Percentiles rank a stretch among this genome's conserved stretches.
phyloP scores from a whole-genome alignment of 1,284 basidiomycete genomes.

The Ganoderma leucocontextum region DNA sequence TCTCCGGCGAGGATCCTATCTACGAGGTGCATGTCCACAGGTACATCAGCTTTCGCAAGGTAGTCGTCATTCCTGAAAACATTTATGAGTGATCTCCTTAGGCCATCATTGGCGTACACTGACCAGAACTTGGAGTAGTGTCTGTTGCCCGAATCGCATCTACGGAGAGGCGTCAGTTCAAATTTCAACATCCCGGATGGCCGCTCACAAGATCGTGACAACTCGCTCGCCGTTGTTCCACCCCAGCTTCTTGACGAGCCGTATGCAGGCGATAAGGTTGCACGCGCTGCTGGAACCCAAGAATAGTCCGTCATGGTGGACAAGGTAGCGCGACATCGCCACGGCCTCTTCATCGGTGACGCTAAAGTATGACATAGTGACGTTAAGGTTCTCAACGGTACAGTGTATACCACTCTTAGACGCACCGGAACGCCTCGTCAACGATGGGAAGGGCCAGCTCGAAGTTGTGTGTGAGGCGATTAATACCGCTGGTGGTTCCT shows the following conservation, averaged over 20 bases:
- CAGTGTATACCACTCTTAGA: background rate
- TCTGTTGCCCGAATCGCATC: constrained; percentile 85
- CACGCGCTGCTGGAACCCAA: constrained; percentile 97
- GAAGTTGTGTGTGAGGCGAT: constrained; percentile 88
- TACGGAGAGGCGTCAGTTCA: constrained; percentile 40
- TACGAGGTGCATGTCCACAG: constrained; percentile 61
- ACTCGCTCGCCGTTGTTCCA: constrained; percentile 72
- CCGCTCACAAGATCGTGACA: constrained; percentile 83
- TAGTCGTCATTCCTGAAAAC: constrained; percentile 81
- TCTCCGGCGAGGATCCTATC: constrained; percentile 54
- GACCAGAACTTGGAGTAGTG: constrained; percentile 80
- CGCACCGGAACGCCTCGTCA: constrained; percentile 87
- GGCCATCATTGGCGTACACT: background rate
- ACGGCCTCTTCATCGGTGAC: constrained; percentile 92
- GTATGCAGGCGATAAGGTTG: constrained; percentile 91
- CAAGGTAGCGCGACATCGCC: constrained; percentile 90
- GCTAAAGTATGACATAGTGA: constrained; percentile 48
- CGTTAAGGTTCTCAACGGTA: background rate
- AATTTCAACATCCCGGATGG: constrained; percentile 11
- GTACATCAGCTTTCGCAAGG: constrained; percentile 67
- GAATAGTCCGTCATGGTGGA: constrained; percentile 91
- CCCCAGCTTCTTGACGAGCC: constrained; percentile 75
- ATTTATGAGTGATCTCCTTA: background rate
- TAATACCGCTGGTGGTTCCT: constrained; percentile 75
- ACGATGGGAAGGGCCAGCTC: constrained; percentile 82